A percentile compares a stretch with the other conserved stretches of the same genome.
Evolutionary conservation across 108 stramenopile species (phyloP).

Genomic region (Chaetoceros tenuissimus): DNA sequence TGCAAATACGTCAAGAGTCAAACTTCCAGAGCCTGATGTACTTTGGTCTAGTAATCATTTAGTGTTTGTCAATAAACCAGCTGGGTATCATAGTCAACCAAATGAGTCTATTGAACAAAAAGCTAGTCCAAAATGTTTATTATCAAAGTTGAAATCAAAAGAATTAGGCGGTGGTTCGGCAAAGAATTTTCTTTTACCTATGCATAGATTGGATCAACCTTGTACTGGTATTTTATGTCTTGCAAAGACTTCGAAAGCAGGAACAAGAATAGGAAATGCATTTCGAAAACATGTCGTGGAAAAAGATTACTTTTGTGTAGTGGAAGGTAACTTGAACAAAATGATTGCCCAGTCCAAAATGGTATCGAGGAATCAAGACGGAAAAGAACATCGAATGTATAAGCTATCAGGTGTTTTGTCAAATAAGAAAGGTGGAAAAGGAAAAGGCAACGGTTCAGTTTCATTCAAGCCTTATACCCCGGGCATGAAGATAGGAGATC

Average conservation of each 20-base stretch:
- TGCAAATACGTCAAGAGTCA: too few species aligned
- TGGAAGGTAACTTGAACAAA: neutral
- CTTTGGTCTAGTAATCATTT: conserved; percentile 75
- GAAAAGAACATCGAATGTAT: conserved; percentile 8
- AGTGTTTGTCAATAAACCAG: conserved; percentile 75
- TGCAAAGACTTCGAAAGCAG: conserved; percentile 74
- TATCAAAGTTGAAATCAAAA: conserved; percentile 42
- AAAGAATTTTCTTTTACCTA: conserved; percentile 55
- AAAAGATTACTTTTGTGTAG: conserved; percentile 26
- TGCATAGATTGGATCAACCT: conserved; percentile 83
- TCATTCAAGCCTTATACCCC: conserved; percentile 13
- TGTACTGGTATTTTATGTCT: conserved; percentile 71
- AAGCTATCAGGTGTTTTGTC: conserved; percentile 23
- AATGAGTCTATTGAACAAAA: conserved; percentile 14
- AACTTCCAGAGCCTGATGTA: conserved; percentile 17
- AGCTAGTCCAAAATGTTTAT: conserved; percentile 43
- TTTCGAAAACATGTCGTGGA: conserved; percentile 30
- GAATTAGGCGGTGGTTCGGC: conserved; percentile 58
- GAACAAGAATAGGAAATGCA: conserved; percentile 50
- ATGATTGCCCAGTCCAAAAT: neutral
- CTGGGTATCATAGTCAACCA: conserved; percentile 79
- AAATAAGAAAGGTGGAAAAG: conserved; percentile 3
- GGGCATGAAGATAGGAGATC: conserved; percentile 2
- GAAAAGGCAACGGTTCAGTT: conserved; percentile 15
- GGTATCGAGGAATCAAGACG: neutral